These are phyloP conservation scores for Thermomucor indicae-seudaticae DNA, from an alignment of 371 early-diverging fungal species.

Conservation along the genomic window DNA sequence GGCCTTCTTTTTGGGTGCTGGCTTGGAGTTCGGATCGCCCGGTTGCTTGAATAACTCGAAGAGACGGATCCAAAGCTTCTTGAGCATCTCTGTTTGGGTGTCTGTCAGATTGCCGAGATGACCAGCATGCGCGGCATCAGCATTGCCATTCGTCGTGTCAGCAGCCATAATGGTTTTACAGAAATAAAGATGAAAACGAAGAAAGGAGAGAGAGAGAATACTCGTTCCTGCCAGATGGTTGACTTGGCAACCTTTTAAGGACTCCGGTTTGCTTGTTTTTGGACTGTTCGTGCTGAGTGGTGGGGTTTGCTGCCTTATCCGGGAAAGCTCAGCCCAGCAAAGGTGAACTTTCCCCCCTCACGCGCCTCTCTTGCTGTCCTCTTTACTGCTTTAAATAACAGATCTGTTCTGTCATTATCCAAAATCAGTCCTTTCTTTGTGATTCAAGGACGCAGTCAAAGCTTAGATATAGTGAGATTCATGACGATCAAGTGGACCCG, in stretches of 20 bases:
- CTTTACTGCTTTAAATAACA: no score
- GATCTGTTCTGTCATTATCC: no score
- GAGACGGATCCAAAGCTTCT: conserved; percentile 52
- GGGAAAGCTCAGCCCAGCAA: conserved; percentile 5
- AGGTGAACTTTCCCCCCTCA: no score
- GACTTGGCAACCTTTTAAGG: background rate
- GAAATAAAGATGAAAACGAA: background rate
- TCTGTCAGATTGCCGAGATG: conserved; percentile 43
- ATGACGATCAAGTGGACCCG: no score
- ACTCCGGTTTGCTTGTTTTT: background rate
- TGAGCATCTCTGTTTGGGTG: conserved; percentile 44
- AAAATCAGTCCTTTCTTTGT: no score
- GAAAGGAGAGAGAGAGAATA: background rate
- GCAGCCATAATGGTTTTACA: conserved; percentile 8
- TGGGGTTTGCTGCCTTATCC: conserved; percentile 6
- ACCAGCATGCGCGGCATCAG: conserved; percentile 18
- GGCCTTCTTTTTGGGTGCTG: conserved; percentile 7
- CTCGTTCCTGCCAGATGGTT: background rate
- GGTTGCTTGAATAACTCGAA: conserved; percentile 45
- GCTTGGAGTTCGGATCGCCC: conserved; percentile 19
- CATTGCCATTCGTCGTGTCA: conserved; percentile 2
- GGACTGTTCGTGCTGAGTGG: background rate
- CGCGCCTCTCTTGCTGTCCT: no score
- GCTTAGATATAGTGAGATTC: no score
- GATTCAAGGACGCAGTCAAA: no score